Base-by-base conservation (phyloP, 2,329 filamentous ascomycete species). In the Penicillium concentricum region DNA sequence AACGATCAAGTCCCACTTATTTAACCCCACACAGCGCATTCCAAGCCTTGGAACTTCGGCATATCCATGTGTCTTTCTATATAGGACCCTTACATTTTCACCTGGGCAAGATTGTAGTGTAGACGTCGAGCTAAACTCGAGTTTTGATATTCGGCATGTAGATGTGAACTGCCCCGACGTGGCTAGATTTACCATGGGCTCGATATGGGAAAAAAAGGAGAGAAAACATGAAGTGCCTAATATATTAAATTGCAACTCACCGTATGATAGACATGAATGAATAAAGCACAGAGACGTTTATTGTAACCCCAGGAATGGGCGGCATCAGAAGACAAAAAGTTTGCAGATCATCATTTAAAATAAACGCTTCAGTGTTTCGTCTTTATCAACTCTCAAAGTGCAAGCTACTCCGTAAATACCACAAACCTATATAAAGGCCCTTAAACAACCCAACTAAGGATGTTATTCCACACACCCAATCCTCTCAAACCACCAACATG, bases 401-500 rank as follows among this genome's bases (percentile, higher is more conserved):
- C n/a, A 44, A 44, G 5, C 6, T 18, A 30, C 42, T 5, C 42
- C 26, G n/a, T 44, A 18, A 13, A 18, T 43, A 12, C 18, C 6
- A 1, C 8, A 28, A 15, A 2, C 15, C n/a, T 30, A 44, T 44
- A 30, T 44, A 44, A 44, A 20, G n/a, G 6, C 4, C 26, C 2
- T 20, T 15, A 4, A 20, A 28, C n/a, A 30, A 18, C n/a, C n/a
- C n/a, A 24, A 30, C 5, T 5, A 3, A 20, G 8, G n/a, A 30
- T 15, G 7, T 30, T 13, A 20, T 30, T 44, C 42, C 42, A 44
- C 42, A 30, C 32, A 48, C 18, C 3, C 26, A 50, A 41, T 32
- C 35, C 24, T 15, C 24, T 20, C 26, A 10, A 22, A 6, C 34
- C 12, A 16, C 9, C 37, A 54, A 37, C 20, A 62, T 61, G 60